A percentile compares a stretch with the other conserved stretches of the same genome.
phyloP scores from a whole-genome alignment of 2,329 filamentous ascomycete genomes.

The Fusarium virguliforme region DNA sequence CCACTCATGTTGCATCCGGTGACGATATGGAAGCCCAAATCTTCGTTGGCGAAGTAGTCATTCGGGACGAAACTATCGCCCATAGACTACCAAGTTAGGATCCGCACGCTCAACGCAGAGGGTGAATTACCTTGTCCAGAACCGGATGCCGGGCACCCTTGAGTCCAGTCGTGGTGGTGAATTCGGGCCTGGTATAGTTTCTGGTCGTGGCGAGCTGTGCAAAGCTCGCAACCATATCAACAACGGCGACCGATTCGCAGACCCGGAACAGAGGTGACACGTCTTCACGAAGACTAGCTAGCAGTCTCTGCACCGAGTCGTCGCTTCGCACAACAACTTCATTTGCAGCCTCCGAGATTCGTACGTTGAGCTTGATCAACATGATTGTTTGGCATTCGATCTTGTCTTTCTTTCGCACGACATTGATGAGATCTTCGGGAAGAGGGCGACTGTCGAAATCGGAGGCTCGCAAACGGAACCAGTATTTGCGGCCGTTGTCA shows the following conservation, averaged over 20 bases:
- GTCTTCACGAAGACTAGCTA: slow-evolving; percentile 79
- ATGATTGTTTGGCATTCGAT: slow-evolving; percentile 91
- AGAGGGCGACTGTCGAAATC: slow-evolving; percentile 75
- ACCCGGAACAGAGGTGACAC: slow-evolving; percentile 84
- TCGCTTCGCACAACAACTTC: slow-evolving; percentile 90
- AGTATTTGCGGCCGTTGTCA: slow-evolving; percentile 85
- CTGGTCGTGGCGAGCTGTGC: slow-evolving; percentile 78
- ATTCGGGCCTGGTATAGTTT: slow-evolving; percentile 75
- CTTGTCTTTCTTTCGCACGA: slow-evolving; percentile 78
- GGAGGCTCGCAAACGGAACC: slow-evolving; percentile 74
- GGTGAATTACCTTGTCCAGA: slow-evolving; percentile 72
- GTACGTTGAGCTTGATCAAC: slow-evolving; percentile 84
- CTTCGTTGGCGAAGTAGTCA: slow-evolving; percentile 86
- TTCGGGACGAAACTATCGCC: slow-evolving; percentile 84
- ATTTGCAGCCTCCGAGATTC: slow-evolving; percentile 84
- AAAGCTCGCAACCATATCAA: slow-evolving; percentile 89
- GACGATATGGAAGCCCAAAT: slow-evolving; percentile 90
- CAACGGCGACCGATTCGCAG: slow-evolving; percentile 86
- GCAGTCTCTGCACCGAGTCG: slow-evolving; percentile 79
- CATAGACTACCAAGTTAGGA: slow-evolving; percentile 65
- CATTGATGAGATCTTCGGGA: slow-evolving; percentile 84
- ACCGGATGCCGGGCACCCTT: slow-evolving; percentile 85
- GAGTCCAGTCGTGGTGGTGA: slow-evolving; percentile 79
- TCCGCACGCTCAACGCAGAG: background rate
- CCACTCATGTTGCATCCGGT: slow-evolving; percentile 99